Evolutionary conservation across 768 basidiomycete species (phyloP), one percentile per base, ranked within the genome.

Genomic region (Lactarius quietus): DNA sequence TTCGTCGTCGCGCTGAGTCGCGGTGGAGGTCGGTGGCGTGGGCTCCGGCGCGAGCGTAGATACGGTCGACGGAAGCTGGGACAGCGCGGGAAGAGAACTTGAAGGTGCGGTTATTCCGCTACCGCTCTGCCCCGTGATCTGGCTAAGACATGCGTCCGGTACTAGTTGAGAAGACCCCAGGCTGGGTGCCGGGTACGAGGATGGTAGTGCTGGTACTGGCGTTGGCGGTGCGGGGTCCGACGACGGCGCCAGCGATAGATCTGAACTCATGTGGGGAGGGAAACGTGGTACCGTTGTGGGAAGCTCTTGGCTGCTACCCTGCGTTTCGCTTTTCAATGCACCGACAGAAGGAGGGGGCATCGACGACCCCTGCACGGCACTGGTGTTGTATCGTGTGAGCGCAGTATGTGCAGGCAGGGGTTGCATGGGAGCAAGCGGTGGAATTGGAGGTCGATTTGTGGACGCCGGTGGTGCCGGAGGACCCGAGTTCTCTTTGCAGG

Each of bases 401-500:
- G 61, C 39, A 10, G 51, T n/a, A 5, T 14, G 20, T 38, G 26
- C 28, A 12, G 58, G 53, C 4, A 48, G 39, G 8, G 41, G 20
- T 28, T 57, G 65, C 20, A 59, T 62, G 10, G 57, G 39, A 6
- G 63, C 48, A 9, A 59, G 41, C 15, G 70, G 38, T 52, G 65
- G 57, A 52, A 72, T 64, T 2, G 70, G 71, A 14, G 68, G 26
- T 15, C 70, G 67, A 56, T 68, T 70, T 36, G 68, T 59, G 53
- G 70, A 66, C 10, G 64, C 70, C 20, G 64, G 65, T 26, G 60
- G 68, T 17, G 63, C 67, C 28, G 69, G 73, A 33, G 74, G 73
- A 12, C 72, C 72, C 4, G 79, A 77, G 67, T 84, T 89, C 41
- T 82, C 77, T 73, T 86, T 88, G 79, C 90, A 93, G 5, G 90